Base-by-base conservation (phyloP, 2,329 filamentous ascomycete species). In the Colletotrichum caudatum region DNA sequence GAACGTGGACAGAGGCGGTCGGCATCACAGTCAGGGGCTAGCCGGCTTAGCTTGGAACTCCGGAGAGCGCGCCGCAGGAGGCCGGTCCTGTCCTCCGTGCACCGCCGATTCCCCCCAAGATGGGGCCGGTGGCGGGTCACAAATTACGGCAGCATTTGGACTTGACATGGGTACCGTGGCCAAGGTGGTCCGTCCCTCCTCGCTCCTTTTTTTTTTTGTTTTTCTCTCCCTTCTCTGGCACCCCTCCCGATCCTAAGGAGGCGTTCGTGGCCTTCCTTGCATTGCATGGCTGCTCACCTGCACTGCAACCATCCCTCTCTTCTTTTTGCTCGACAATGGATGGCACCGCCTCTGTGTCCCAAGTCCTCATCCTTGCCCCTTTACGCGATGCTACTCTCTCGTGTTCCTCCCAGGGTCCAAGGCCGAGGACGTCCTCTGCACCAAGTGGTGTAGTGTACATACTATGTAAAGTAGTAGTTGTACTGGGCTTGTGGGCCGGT, bases 241-340 rank as follows among this genome's bases (percentile, higher is more conserved):
- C 39, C 57, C 23, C 35, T 48, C 12, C 29, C 39, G 39, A 23
- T 7, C 26, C 23, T 33, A 44, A 26, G 11, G 23, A 26, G 59
- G 33, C 16, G 58, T 61, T 63, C 60, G 57, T 29, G 29, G 29
- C 29, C 29, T 33, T 12, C 23, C 57, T 44, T 54, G 54, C 54
- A 33, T 46, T 29, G 29, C 59, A 29, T 29, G 11, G 11, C 33
- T 23, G 53, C 18, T 39, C 41, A 35, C 56, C 60, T 64, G 59
- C 46, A 54, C 16, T 61, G 64, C 56, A 54, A 61, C 56, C 35
- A 46, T 46, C 4, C 59, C n/a, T 41, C 50, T 12, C 51, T 20
- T 23, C 26, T 11, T 33, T 35, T 9, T 37, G 35, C 35, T 46
- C 23, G 23, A 18, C 46, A 26, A 6, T 16, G n/a, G 12, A 29